Base-by-base conservation (phyloP, 768 basidiomycete species). In the Mycena floridula region DNA sequence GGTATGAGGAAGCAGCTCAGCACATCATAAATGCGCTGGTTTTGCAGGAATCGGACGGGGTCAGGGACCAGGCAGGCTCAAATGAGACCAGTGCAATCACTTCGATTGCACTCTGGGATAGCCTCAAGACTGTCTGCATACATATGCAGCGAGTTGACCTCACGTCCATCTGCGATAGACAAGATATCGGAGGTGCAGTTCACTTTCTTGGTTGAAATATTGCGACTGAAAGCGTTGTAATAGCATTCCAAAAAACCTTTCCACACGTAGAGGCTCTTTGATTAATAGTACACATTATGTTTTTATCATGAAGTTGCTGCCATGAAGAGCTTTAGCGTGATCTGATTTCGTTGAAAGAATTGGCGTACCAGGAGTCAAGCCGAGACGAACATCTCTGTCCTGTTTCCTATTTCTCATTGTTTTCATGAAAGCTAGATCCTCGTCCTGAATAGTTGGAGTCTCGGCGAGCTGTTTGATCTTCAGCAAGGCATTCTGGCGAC, bases 21-120 rank as follows among this genome's bases (percentile, higher is more conserved):
- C 83, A 92, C 49, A 82, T 96, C 37, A 69, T 97, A 7, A 90
- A 94, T 57, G 93, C 95, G 5, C 73, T 99, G 2, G 73, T 85
- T 28, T 67, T 97, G 21, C 96, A 99, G 62, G 89, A 94, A 48
- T 80, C 78, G 40, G 94, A 97, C 53, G 77, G 82, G 7, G 72
- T 83, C n/a, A 55, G 56, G n/a, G 74, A 79, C 24, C 55, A 59
- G 6, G 54, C 58, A 37, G 68, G 68, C 3, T 54, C 61, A 48
- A 73, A 75, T 42, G 72, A 78, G 42, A 68, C 65, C 32, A 81
- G 83, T 30, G 88, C 86, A 7, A 79, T 94, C 37, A 85, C 82
- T 2, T 84, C 86, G 21, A 74, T 73, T 15, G 75, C 85, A 2
- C 64, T 97, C 30, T 98, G 95, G 95, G 88, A 91, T 42, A 89